A percentile compares a stretch with the other conserved stretches of the same genome.
These are phyloP conservation scores for Populus hybrid DNA, from an alignment of 441 rosid species.

Conservation along the genomic window DNA sequence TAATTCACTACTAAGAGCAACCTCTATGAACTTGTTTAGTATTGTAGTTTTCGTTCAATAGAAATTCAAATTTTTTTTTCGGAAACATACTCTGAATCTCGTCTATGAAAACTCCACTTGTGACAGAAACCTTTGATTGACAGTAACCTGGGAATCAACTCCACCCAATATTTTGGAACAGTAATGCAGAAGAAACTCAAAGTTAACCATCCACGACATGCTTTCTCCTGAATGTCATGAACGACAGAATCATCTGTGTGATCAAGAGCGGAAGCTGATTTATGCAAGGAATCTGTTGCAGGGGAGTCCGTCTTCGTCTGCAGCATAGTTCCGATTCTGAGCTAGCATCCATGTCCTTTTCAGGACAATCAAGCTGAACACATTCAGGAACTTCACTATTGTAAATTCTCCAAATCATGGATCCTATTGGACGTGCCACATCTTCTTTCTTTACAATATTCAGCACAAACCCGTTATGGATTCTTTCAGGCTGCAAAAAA, in stretches of 20 bases:
- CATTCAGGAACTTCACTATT: constrained; percentile 52
- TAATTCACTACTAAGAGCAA: not conserved
- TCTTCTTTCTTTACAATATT: constrained; percentile 64
- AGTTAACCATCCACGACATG: constrained; percentile 10
- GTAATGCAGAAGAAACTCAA: not conserved
- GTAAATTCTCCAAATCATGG: constrained; percentile 32
- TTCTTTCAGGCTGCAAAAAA: constrained; percentile 69
- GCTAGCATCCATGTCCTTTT: constrained; percentile 57
- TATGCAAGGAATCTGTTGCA: not conserved
- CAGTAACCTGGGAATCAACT: not conserved
- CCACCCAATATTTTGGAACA: not conserved
- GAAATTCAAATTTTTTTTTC: too few relatives aligned
- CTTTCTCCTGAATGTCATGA: constrained; percentile 11
- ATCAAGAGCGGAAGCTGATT: constrained; percentile 1
- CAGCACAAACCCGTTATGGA: constrained; percentile 62
- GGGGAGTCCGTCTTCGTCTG: constrained; percentile 23
- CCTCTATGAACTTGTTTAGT: too few relatives aligned
- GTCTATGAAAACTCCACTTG: not conserved
- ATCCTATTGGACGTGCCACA: constrained; percentile 30
- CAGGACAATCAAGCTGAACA: constrained; percentile 64
- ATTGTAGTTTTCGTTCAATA: too few relatives aligned
- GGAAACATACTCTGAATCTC: too few relatives aligned
- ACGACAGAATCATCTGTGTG: constrained; percentile 1
- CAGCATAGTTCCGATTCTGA: constrained; percentile 62
- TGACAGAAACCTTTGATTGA: not conserved